Evolutionary conservation across 2,329 filamentous ascomycete genomes (phyloP).

Genomic region (Zelopaecilomyces penicillatus): DNA sequence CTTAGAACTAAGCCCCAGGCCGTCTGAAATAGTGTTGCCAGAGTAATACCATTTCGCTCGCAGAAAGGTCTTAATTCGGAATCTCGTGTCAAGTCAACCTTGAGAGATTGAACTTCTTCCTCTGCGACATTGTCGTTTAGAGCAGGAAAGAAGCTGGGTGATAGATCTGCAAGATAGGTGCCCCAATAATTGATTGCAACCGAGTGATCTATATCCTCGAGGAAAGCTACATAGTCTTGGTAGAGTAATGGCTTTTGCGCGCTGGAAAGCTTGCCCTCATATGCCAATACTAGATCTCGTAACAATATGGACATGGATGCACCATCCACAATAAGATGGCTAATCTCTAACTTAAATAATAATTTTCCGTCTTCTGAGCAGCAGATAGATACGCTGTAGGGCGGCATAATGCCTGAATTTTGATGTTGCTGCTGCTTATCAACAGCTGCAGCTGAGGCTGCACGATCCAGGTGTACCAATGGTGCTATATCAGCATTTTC

Average conservation of each 20-base stretch:
- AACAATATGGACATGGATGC: conserved; percentile 16
- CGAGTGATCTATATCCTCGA: conserved; percentile 5
- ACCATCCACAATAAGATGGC: conserved; percentile 20
- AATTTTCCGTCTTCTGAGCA: conserved; percentile 9
- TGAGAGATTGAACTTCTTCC: background rate
- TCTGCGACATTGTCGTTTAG: background rate
- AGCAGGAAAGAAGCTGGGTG: background rate
- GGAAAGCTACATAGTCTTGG: conserved; percentile 6
- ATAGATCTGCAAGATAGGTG: background rate
- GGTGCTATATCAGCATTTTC: background rate
- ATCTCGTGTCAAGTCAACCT: background rate
- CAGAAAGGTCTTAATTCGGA: background rate
- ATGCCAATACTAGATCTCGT: conserved; percentile 16
- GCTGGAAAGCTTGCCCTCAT: conserved; percentile 9
- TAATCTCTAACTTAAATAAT: conserved; percentile 20
- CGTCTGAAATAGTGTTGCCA: conserved; percentile 42
- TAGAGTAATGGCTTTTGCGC: conserved; percentile 11
- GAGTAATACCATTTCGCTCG: conserved; percentile 28
- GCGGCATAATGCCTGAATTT: background rate
- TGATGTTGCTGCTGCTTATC: background rate
- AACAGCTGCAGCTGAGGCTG: background rate
- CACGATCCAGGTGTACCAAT: background rate
- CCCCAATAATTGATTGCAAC: conserved; percentile 3
- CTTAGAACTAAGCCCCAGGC: conserved; percentile 44
- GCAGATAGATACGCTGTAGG: background rate